These are phyloP conservation scores for Paracoccidioides lutzii DNA, from an alignment of 2,329 filamentous ascomycete genomes.

Conservation along the genomic window DNA sequence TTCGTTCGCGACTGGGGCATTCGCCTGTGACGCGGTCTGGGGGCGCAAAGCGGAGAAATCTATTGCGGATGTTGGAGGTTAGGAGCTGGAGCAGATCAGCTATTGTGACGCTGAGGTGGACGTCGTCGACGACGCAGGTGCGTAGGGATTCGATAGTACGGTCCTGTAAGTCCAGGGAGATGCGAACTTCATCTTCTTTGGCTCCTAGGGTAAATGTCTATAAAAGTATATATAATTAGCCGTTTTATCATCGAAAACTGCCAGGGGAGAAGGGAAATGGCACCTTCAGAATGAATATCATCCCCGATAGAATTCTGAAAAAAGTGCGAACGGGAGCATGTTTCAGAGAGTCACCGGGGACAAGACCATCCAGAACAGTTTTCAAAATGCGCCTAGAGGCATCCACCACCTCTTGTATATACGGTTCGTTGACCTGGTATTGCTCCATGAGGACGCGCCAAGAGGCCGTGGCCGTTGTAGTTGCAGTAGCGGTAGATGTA, in stretches of 20 bases:
- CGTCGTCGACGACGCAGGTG: constrained; percentile 51
- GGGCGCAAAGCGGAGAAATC: constrained; percentile 45
- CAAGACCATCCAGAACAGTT: constrained; percentile 46
- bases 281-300: constrained; percentile 53
- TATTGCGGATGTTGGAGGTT: constrained; percentile 44
- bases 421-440: constrained; percentile 47
- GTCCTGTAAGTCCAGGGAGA: constrained; percentile 46
- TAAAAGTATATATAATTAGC: background rate
- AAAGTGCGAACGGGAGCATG: constrained; percentile 52
- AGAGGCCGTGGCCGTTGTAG: constrained; percentile 20
- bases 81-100: constrained; percentile 48
- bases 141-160: constrained; percentile 46
- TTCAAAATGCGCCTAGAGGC: constrained; percentile 48
- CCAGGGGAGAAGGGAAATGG: constrained; percentile 1
- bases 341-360: constrained; percentile 45
- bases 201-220: constrained; percentile 51
- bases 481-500: constrained; percentile 12
- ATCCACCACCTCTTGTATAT: constrained; percentile 50
- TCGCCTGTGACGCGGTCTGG: constrained; percentile 33
- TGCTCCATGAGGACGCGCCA: constrained; percentile 31
- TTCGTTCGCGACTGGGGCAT: constrained; percentile 25
- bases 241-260: background rate
- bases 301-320: constrained; percentile 51
- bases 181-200: constrained; percentile 48
- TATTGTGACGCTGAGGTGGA: constrained; percentile 50